These are phyloP conservation scores for Xylaria hypoxylon DNA, from an alignment of 2,329 filamentous ascomycete genomes.

Conservation along the genomic window DNA sequence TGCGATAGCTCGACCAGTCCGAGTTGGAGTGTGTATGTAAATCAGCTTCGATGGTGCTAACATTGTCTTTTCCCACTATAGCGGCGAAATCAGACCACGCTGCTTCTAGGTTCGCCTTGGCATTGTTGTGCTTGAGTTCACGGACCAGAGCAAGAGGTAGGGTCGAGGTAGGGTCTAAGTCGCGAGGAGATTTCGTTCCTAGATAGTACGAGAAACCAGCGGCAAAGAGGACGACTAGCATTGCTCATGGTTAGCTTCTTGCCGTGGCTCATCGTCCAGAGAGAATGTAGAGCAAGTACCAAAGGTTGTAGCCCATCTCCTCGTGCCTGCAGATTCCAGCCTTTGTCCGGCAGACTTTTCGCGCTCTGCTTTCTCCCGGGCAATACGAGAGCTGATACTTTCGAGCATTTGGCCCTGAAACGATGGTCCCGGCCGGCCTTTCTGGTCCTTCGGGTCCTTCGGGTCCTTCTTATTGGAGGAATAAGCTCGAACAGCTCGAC, in stretches of 20 bases:
- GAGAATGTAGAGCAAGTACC: slow-evolving; percentile 52
- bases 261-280: too few species aligned
- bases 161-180: slow-evolving; percentile 67
- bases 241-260: slow-evolving; percentile 15
- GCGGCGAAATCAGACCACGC: slow-evolving; percentile 76
- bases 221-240: slow-evolving; percentile 64
- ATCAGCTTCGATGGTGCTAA: slow-evolving; percentile 69
- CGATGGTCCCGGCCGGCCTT: slow-evolving; percentile 52
- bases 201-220: slow-evolving; percentile 68
- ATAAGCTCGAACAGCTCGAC: slow-evolving; percentile 42
- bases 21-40: slow-evolving; percentile 69
- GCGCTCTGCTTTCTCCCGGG: slow-evolving; percentile 65
- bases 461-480: slow-evolving; percentile 50
- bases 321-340: slow-evolving; percentile 53
- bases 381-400: slow-evolving; percentile 66
- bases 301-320: slow-evolving; percentile 66
- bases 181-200: slow-evolving; percentile 66
- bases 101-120: slow-evolving; percentile 73
- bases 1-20: slow-evolving; percentile 71
- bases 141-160: slow-evolving; percentile 65
- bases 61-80: slow-evolving; percentile 72
- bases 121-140: slow-evolving; percentile 67
- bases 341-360: slow-evolving; percentile 60
- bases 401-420: slow-evolving; percentile 72
- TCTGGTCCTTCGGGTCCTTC: too few species aligned